Conservation (phyloP, 805 yeast species). For the Aciculoconidium aculeatum region DNA sequence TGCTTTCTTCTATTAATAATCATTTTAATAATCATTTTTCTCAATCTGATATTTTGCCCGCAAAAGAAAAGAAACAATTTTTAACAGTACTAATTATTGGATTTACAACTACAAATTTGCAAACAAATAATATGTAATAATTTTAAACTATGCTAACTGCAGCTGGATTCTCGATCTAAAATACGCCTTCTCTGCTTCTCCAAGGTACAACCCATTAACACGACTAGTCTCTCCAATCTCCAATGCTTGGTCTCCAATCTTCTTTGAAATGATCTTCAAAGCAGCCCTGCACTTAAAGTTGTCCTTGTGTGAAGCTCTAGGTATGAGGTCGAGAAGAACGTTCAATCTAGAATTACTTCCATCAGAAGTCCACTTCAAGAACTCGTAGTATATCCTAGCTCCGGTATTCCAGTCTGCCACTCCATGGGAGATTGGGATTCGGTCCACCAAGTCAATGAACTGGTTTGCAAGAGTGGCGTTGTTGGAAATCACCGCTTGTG, state of each 20-base stretch:
- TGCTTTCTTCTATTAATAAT: too few relatives aligned
- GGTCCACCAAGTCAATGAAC: conserved; percentile 33
- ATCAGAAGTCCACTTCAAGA: conserved; percentile 28
- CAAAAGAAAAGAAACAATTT: too few relatives aligned
- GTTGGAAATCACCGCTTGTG: conserved; percentile 56
- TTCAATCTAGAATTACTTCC: conserved; percentile 21
- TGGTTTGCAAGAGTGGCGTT: conserved; percentile 25
- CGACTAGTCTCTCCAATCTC: conserved; percentile 7
- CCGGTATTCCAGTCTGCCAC: conserved; percentile 51
- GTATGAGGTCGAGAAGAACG: conserved; percentile 41
- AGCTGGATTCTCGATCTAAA: conserved; percentile 10
- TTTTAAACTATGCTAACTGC: too few relatives aligned
- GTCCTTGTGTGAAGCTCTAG: conserved; percentile 27
- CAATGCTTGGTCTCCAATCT: conserved; percentile 38
- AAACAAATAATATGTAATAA: too few relatives aligned
- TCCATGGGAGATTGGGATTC: conserved; percentile 39
- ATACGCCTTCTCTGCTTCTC: conserved; percentile 17
- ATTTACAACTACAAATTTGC: too few relatives aligned
- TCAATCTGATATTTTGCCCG: too few relatives aligned
- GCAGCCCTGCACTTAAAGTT: conserved; percentile 23
- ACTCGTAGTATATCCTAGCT: conserved; percentile 52
- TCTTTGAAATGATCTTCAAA: conserved; percentile 46
- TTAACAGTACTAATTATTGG: too few relatives aligned
- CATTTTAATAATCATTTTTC: too few relatives aligned
- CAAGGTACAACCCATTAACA: conserved; percentile 11